phyloP scores from a whole-genome alignment of 176 grass and related monocot genomes.

The Ampelocalamus luodianensis region DNA sequence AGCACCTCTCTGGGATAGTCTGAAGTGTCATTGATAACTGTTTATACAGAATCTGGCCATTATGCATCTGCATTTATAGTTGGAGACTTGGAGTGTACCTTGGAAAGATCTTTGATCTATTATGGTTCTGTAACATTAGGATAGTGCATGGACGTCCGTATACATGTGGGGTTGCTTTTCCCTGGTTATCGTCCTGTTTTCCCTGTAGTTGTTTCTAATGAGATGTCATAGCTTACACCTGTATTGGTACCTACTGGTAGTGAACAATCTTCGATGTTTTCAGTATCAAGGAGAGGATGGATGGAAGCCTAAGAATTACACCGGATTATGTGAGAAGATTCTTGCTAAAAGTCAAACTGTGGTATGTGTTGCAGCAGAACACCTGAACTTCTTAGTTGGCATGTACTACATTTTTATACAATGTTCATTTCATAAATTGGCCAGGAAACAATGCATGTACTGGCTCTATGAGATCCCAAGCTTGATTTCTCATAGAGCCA shows the following conservation, averaged over 20 bases:
- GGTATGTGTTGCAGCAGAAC: conserved; percentile 60
- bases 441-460: conserved; percentile 5
- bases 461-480: not conserved
- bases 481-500: conserved; percentile 16
- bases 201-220: not conserved
- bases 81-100: conserved; percentile 7
- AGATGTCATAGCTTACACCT: conserved; percentile 27
- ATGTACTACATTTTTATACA: conserved; percentile 1
- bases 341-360: conserved; percentile 98
- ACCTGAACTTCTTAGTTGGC: not conserved
- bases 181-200: not conserved
- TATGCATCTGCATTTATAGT: conserved; percentile 2
- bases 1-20: conserved; percentile 25
- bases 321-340: conserved; percentile 92
- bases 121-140: conserved; percentile 9
- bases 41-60: conserved; percentile 11
- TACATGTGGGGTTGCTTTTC: too few relatives aligned
- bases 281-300: conserved; percentile 97
- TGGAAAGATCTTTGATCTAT: conserved; percentile 1
- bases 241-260: conserved; percentile 10
- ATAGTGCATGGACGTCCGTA: too few relatives aligned
- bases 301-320: conserved; percentile 89
- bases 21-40: not conserved
- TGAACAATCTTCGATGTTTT: conserved; percentile 44
- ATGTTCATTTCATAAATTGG: conserved; percentile 30